Evolutionary conservation across 78 protist genomes (phyloP), one percentile per base, ranked within the genome.

Genomic region (Isochrysis galbana): DNA sequence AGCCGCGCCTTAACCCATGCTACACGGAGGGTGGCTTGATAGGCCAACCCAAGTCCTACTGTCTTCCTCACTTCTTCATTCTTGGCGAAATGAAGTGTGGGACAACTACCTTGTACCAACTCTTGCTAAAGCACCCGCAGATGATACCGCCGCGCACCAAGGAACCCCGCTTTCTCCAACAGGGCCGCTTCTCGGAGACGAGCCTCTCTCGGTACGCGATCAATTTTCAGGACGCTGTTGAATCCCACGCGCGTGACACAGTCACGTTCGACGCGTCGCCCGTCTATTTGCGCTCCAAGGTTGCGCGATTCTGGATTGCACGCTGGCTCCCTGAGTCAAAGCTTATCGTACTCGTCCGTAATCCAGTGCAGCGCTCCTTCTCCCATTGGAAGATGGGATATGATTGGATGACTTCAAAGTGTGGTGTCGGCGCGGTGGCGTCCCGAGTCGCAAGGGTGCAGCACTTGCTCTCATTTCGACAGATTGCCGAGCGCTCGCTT

Each of bases 231-330:
- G 34, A 4, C 29, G 84, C n/a, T 23, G 41, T 72, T 11, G n/a
- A 61, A 32, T 3, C 74, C 29, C 7, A 3, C 5, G n/a, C n/a
- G 3, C 36, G 5, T 4, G 84, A 77, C 46, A 19, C 47, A 3
- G 46, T 77, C 84, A 77, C 84, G 17, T 39, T 77, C 84, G 84
- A 77, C 46, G 84, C 84, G 32, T 77, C 84, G 46, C 84, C 84
- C 3, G 46, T 39, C 36, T 36, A 39, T 46, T 17, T 77, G 34
- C 44, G 46, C 44, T 36, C 80, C 44, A 5, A 5, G 42, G 14
- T 70, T 41, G 84, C 84, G 47, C 44, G 47, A 4, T 17, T 39
- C 84, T 77, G 84, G 84, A 4, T 77, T 32, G n/a, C 14, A 46
- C 44, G 46, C 2, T 77, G 84, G 84, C 47, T 77, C n/a, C 84